These are phyloP conservation scores for Sclerotinia glacialis DNA, from an alignment of 2,329 filamentous ascomycete genomes.

Conservation along the genomic window DNA sequence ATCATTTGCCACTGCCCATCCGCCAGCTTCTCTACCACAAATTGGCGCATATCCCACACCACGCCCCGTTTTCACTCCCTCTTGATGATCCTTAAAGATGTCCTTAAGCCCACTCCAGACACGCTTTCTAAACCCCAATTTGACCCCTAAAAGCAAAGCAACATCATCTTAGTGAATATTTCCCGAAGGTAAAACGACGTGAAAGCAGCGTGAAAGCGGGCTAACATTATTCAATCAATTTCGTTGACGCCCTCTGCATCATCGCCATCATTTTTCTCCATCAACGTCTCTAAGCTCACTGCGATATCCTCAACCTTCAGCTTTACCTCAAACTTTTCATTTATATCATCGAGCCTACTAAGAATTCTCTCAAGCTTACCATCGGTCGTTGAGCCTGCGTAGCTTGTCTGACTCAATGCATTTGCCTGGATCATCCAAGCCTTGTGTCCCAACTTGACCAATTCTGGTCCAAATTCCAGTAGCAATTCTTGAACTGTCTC, in stretches of 20 bases:
- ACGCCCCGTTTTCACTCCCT: conserved; percentile 4
- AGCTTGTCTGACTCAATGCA: conserved; percentile 26
- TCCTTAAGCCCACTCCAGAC: conserved; percentile 12
- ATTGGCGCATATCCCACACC: conserved; percentile 5
- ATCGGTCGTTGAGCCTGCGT: conserved; percentile 24
- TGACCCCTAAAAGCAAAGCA: conserved; percentile 12
- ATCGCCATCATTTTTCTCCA: background rate
- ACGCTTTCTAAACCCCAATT: background rate
- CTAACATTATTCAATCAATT: background rate
- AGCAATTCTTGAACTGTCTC: conserved; percentile 25
- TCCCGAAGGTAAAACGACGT: background rate
- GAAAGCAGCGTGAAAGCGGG: background rate
- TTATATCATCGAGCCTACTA: background rate
- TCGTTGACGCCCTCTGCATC: background rate
- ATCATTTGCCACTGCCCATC: background rate
- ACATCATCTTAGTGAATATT: conserved; percentile 10
- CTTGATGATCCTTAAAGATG: conserved; percentile 5
- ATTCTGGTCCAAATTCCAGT: conserved; percentile 26
- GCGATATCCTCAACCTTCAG: background rate
- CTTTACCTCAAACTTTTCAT: background rate
- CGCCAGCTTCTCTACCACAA: background rate
- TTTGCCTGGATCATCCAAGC: conserved; percentile 32
- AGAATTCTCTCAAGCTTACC: conserved; percentile 9
- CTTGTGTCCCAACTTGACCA: conserved; percentile 26
- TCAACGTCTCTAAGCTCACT: background rate